A percentile compares a stretch with the other conserved stretches of the same genome.
Conservation (phyloP, 345 rosid genomes). For the Citrus inodora region DNA sequence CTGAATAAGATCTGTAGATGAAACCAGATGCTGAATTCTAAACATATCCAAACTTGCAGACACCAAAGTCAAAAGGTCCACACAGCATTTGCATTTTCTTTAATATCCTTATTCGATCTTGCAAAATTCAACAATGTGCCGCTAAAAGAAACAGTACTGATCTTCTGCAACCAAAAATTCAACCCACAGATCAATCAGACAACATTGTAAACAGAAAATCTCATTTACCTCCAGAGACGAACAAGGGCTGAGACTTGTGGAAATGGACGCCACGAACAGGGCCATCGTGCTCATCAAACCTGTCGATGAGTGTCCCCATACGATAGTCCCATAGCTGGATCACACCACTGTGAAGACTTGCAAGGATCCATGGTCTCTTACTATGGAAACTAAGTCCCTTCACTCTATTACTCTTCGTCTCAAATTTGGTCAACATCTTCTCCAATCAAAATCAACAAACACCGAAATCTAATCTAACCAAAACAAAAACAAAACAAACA, state of each 20-base stretch:
- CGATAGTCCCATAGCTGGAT: slow-evolving; percentile 99
- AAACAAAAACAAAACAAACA: slow-evolving; percentile 6
- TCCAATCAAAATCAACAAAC: slow-evolving; percentile 27
- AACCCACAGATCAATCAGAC: not conserved
- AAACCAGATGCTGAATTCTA: not conserved
- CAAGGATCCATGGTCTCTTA: slow-evolving; percentile 97
- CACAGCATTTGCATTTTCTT: not conserved
- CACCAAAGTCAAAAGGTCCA: not conserved
- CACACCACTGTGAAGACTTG: slow-evolving; percentile 98
- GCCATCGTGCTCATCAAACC: slow-evolving; percentile 97
- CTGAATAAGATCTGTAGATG: not conserved
- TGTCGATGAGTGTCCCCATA: slow-evolving; percentile 89
- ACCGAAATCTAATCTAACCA: slow-evolving; percentile 11
- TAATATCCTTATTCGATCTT: not conserved
- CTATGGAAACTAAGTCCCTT: slow-evolving; percentile 96
- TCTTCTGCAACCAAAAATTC: not conserved
- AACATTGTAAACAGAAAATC: not conserved
- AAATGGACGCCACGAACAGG: slow-evolving; percentile 99
- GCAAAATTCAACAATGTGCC: not conserved
- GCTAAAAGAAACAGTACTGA: not conserved
- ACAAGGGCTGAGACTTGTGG: slow-evolving; percentile 85
- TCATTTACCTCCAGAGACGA: slow-evolving; percentile 84
- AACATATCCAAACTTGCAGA: not conserved
- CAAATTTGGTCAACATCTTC: slow-evolving; percentile 93
- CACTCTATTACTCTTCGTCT: slow-evolving; percentile 97